A percentile compares a stretch with the other conserved stretches of the same genome.
Conservation (phyloP, 495 filamentous ascomycete genomes). For the Emericellopsis terricola region DNA sequence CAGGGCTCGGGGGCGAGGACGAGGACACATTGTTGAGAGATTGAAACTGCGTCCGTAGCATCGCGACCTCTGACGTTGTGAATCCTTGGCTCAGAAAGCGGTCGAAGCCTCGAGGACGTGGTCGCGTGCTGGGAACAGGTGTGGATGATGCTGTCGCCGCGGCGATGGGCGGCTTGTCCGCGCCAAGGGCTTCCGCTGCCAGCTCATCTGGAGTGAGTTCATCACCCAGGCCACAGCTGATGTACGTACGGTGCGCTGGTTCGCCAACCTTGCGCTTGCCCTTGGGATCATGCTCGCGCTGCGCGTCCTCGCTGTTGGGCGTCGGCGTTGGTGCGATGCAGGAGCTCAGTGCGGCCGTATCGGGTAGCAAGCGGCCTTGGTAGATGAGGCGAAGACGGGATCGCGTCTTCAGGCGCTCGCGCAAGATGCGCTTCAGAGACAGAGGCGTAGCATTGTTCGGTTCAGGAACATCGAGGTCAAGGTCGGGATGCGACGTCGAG, state of each 20-base stretch:
- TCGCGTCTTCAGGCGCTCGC: constrained; percentile 44
- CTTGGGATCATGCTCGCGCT: constrained; percentile 42
- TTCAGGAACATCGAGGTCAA: constrained; percentile 52
- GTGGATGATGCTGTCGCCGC: constrained; percentile 5
- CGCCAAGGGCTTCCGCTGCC: constrained; percentile 39
- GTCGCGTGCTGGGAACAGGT: constrained; percentile 21
- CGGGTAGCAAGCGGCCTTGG: constrained; percentile 64
- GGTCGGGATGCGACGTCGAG: constrained; percentile 65
- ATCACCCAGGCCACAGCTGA: constrained; percentile 79
- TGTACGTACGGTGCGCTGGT: constrained; percentile 38
- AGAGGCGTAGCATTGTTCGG: constrained; percentile 52
- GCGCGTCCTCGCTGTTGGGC: constrained; percentile 17
- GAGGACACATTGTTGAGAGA: constrained; percentile 60
- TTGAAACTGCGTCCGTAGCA: constrained; percentile 71
- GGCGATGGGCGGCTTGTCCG: constrained; percentile 17
- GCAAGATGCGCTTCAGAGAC: constrained; percentile 67
- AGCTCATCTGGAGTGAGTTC: constrained; percentile 51
- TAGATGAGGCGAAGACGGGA: constrained; percentile 75
- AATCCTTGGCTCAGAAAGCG: constrained; percentile 66
- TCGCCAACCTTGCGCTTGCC: constrained; percentile 33
- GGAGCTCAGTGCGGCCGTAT: constrained; percentile 40
- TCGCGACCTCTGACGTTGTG: constrained; percentile 58
- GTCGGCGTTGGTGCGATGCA: constrained; percentile 45
- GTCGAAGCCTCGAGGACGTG: constrained; percentile 73
- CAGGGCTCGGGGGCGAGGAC: constrained; percentile 60